A percentile compares a stretch with the other conserved stretches of the same genome.
Conservation (phyloP, 495 filamentous ascomycete species). For the Podospora pseudopauciseta region DNA sequence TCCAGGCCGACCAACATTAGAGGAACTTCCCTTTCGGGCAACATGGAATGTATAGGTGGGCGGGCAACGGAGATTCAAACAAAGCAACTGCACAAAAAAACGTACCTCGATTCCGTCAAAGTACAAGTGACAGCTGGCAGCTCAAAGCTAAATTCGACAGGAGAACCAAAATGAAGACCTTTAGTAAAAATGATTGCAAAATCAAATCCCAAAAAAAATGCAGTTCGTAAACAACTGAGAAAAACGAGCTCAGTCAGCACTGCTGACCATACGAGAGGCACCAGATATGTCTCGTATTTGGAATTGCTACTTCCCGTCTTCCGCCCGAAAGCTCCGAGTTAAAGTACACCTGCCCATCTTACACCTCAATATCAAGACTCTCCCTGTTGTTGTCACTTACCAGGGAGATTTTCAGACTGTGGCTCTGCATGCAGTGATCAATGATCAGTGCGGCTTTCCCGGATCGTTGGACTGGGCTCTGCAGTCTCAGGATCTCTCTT, state of each 20-base stretch:
- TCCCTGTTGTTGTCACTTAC: neutral
- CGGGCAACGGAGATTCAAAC: neutral
- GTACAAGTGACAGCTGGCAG: neutral
- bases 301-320: neutral
- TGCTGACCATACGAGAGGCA: neutral
- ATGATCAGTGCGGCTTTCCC: constrained; percentile 2
- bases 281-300: constrained; percentile 5
- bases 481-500: neutral
- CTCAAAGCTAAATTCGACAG: neutral
- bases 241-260: neutral
- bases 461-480: constrained; percentile 5
- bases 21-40: neutral
- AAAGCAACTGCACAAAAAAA: neutral
- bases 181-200: neutral
- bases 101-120: neutral
- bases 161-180: neutral
- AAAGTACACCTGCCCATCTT: neutral
- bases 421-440: neutral
- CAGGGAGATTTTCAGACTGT: neutral
- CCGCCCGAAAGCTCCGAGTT: constrained; percentile 1
- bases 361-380: neutral
- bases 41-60: neutral
- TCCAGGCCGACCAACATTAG: neutral
- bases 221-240: too few species aligned
- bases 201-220: too few species aligned